Base-by-base conservation (phyloP, 2,329 filamentous ascomycete species). In the Westerdykella ornata region DNA sequence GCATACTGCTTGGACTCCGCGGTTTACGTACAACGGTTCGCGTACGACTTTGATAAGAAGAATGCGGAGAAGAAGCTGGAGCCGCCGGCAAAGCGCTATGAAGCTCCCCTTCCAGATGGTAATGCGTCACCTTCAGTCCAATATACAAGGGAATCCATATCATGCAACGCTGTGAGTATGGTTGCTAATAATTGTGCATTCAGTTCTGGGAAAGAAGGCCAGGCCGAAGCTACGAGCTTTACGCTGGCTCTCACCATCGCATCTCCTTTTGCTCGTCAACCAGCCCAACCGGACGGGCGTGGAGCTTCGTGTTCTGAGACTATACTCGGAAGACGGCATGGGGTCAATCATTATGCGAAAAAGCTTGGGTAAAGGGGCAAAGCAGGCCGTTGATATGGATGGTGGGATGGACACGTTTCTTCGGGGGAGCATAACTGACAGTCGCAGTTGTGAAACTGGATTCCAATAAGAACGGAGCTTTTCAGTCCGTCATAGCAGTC, bases 401-500 rank as follows among this genome's bases (percentile, higher is more conserved):
- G 80, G 30, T 33, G 13, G 3, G 13, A 8, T 17, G 8, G 13
- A 33, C n/a, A 14, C 14, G 30, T 33, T 7, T 7, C 30, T 26
- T 26, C 22, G 22, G 8, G 22, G 3, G 22, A 26, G 12, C 12
- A 4, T 33, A 13, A 17, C 30, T 33, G 16, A 33, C n/a, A 15
- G n/a, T 7, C 3, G 16, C 30, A 33, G 30, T 90, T 37, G 80
- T 80, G 45, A 79, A 82, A 43, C 74, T 96, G 4, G 69, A 76
- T 9, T 67, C 75, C 0, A 70, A 75, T 14, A 67, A 74, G 1
- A 70, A 79, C 38, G 78, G 77, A 39, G 80, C 84, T 44, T 78
- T 82, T 35, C 88, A 96, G 66, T 84, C 88, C 49, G 77, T 84
- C 35, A 75, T 95, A 50, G 89, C 88, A 5, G 80, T 94, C 12